Percentiles rank a stretch among this genome's conserved stretches.
Conservation (phyloP, 352 stramenopile genomes). For the Pythium brassicae region DNA sequence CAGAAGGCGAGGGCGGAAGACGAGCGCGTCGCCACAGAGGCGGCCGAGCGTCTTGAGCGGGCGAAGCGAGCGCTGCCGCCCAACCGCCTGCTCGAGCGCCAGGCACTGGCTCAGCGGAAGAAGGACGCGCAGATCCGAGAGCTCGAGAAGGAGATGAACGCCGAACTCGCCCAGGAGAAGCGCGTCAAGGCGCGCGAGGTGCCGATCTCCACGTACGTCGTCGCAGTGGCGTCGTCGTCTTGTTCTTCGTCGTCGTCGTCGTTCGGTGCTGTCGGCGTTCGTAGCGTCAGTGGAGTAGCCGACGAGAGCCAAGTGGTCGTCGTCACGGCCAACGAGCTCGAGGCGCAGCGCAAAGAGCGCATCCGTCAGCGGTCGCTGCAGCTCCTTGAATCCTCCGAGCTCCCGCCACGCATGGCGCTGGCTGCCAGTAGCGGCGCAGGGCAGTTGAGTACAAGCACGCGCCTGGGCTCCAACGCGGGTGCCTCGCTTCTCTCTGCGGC, state of each 20-base stretch:
- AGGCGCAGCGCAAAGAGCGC: slow-evolving; percentile 43
- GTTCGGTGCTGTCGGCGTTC: slow-evolving; percentile 8
- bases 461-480: no score
- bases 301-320: neutral
- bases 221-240: no score
- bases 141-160: slow-evolving; percentile 30
- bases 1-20: slow-evolving; percentile 32
- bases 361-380: slow-evolving; percentile 45
- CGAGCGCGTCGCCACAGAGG: slow-evolving; percentile 18
- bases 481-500: no score
- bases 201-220: slow-evolving; percentile 47
- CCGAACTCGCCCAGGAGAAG: slow-evolving; percentile 31
- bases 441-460: no score
- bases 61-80: slow-evolving; percentile 41
- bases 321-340: slow-evolving; percentile 16
- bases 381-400: slow-evolving; percentile 31
- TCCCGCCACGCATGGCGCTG: slow-evolving; percentile 50
- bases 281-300: neutral
- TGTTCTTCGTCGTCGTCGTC: no score
- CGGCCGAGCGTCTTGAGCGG: slow-evolving; percentile 31
- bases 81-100: slow-evolving; percentile 45
- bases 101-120: slow-evolving; percentile 30
- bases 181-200: slow-evolving; percentile 44
- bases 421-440: slow-evolving; percentile 1
- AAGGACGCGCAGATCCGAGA: slow-evolving; percentile 36